A percentile compares a stretch with the other conserved stretches of the same genome.
Evolutionary conservation across 805 yeast species (phyloP).

Genomic region (Tetrapisispora phaffii): DNA sequence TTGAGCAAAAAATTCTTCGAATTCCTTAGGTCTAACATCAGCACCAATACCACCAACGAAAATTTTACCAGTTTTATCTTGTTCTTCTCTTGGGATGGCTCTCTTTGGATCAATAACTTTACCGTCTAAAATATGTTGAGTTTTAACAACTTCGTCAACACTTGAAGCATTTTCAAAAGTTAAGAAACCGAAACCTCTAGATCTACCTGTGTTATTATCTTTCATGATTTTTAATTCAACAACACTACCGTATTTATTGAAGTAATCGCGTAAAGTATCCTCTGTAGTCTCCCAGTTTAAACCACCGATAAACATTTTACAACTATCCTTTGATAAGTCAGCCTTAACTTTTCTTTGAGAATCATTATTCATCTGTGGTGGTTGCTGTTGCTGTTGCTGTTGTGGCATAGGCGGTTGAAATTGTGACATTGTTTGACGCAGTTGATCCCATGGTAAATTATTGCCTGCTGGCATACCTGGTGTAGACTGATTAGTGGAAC

Average conservation of each 20-base stretch:
- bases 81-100: constrained; percentile 95
- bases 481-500: constrained; percentile 1
- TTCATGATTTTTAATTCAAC: constrained; percentile 87
- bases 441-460: constrained; percentile 26
- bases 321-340: constrained; percentile 59
- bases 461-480: constrained; percentile 6
- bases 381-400: constrained; percentile 15
- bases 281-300: constrained; percentile 97
- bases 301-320: constrained; percentile 94
- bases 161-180: constrained; percentile 74
- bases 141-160: constrained; percentile 76
- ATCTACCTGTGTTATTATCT: constrained; percentile 74
- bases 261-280: constrained; percentile 71
- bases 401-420: constrained; percentile 19
- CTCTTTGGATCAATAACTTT: constrained; percentile 95
- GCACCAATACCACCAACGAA: constrained; percentile 96
- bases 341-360: constrained; percentile 30
- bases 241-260: constrained; percentile 81
- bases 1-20: constrained; percentile 73
- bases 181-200: constrained; percentile 91
- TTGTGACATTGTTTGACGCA: constrained; percentile 29
- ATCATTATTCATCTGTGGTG: constrained; percentile 4
- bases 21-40: constrained; percentile 84
- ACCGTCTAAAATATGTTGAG: constrained; percentile 87
- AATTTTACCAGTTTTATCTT: constrained; percentile 91